Evolutionary conservation across 202 grass and related monocot genomes (phyloP).

Genomic region (Alloteropsis angusta): DNA sequence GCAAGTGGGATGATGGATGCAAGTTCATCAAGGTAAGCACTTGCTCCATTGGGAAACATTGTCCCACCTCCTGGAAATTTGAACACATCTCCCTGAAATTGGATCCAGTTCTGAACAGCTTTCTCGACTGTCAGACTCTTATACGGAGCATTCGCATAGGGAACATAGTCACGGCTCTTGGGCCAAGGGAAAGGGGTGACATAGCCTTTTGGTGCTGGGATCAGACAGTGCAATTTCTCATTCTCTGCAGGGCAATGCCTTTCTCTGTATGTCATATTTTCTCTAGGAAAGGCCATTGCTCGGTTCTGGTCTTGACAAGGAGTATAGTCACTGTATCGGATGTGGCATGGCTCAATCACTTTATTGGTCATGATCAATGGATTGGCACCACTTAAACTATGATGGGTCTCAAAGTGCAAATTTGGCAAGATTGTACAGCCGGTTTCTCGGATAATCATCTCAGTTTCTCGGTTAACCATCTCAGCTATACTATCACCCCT

Average conservation of each 20-base stretch:
- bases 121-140: conserved; percentile 70
- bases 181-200: conserved; percentile 76
- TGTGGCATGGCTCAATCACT: conserved; percentile 59
- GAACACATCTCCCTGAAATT: conserved; percentile 65
- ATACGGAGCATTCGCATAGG: conserved; percentile 69
- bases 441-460: conserved; percentile 59
- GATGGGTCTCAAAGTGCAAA: conserved; percentile 85
- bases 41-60: conserved; percentile 74
- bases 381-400: conserved; percentile 35
- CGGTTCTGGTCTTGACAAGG: conserved; percentile 76
- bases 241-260: conserved; percentile 67
- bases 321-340: conserved; percentile 64
- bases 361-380: conserved; percentile 37
- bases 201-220: conserved; percentile 85
- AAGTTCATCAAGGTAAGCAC: conserved; percentile 80
- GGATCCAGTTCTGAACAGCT: conserved; percentile 85
- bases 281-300: conserved; percentile 65
- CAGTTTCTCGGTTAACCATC: conserved; percentile 60
- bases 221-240: conserved; percentile 74
- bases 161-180: conserved; percentile 90
- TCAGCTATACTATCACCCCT: conserved; percentile 78
- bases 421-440: conserved; percentile 73
- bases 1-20: conserved; percentile 66
- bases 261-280: conserved; percentile 81
- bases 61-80: conserved; percentile 81